Base-by-base conservation (phyloP, 73 alveolate genomes). In the Paramecium octaurelia region DNA sequence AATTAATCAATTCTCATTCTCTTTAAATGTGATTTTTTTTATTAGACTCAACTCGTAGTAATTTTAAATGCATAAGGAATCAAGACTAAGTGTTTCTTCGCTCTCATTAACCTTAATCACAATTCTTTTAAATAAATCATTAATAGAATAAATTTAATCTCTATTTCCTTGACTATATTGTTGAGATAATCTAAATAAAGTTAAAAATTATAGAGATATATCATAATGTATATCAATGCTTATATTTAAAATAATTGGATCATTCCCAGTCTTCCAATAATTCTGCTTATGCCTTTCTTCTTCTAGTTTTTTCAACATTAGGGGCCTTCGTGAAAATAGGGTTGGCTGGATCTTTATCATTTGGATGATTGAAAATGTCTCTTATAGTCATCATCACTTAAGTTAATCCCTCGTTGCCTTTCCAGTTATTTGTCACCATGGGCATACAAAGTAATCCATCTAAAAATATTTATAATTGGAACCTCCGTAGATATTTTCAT, bases 401-500 rank as follows among this genome's bases (percentile, higher is more conserved):
- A 0, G 44, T 64, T 64, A 34, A 2, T 21, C 29, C 20, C 27
- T 34, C 46, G 6, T 27, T 64, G 5, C 46, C 46, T 27, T 31
- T 34, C 84, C 84, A 64, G 14, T 64, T 64, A 64, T 64, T 64
- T 64, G 84, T 64, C 12, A 64, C 50, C 42, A 31, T 64, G 3
- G 84, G 84, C 42, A 64, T 64, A 34, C 84, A 64, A 27, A 64
- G 84, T 64, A 64, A 27, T 64, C 84, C 84, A 64, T 64, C 84
- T 64, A 11, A 27, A 64, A 64, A 6, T 7, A 27, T 23, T 23
- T 27, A 64, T 31, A 5, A 31, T 31, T 34, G 5, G 14, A 14
- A 64, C 84, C 84, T 64, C 84, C 84, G 31, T 64, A 64, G 29
- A 64, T 64, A 64, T 64, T 64, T 64, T 64, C 84, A 64, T 64